Evolutionary conservation across 371 early-diverging fungal species (phyloP).

Genomic region (Nematocida minor): DNA sequence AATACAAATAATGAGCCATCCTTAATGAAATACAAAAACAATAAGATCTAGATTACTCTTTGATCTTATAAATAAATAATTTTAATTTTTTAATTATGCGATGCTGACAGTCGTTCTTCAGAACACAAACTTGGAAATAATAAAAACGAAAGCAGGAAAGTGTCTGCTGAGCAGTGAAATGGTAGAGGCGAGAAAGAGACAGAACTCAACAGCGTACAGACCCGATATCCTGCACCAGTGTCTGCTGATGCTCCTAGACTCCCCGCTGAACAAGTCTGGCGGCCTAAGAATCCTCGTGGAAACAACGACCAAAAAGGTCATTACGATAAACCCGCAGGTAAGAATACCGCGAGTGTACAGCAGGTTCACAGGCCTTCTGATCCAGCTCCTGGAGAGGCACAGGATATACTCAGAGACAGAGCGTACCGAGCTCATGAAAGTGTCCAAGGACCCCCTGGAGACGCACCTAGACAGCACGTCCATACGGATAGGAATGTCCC

Average conservation of each 20-base stretch:
- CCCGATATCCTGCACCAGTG: conserved; percentile 68
- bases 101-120: conserved; percentile 49
- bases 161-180: conserved; percentile 27
- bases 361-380: conserved; percentile 85
- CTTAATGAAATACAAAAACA: conserved; percentile 32
- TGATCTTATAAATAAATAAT: conserved; percentile 18
- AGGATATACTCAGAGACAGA: conserved; percentile 76
- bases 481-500: conserved; percentile 41
- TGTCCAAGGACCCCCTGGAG: conserved; percentile 85
- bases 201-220: background rate
- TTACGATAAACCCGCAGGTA: conserved; percentile 88
- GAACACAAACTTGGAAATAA: conserved; percentile 33
- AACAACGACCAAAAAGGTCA: conserved; percentile 81
- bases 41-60: conserved; percentile 46
- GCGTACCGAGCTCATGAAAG: conserved; percentile 81
- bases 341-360: conserved; percentile 93
- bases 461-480: conserved; percentile 79
- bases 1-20: conserved; percentile 48
- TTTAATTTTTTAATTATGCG: background rate
- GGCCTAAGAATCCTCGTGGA: conserved; percentile 83
- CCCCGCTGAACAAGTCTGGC: conserved; percentile 91
- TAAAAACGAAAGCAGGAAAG: conserved; percentile 26
- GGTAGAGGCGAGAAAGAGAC: conserved; percentile 14
- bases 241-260: conserved; percentile 83
- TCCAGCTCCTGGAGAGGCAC: conserved; percentile 85